These are phyloP conservation scores for Mycena vulgaris DNA, from an alignment of 768 basidiomycete species.

Conservation along the genomic window DNA sequence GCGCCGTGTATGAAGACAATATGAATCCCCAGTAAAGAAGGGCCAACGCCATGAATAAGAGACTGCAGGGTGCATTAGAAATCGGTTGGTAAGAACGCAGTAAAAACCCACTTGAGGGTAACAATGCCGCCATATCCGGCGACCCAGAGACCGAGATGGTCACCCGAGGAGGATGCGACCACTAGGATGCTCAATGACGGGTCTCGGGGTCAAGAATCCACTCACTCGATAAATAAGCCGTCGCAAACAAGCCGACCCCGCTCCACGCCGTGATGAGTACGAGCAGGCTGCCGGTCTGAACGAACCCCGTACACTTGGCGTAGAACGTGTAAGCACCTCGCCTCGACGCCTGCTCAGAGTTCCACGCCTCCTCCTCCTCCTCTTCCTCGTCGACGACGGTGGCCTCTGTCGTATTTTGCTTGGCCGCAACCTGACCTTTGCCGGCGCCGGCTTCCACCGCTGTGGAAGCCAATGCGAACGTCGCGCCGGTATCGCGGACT, in stretches of 20 bases:
- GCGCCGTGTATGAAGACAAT: constrained; percentile 19
- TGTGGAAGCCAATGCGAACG: constrained; percentile 3
- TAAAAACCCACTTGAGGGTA: neutral
- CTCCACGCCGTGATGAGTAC: constrained; percentile 20
- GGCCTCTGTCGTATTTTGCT: neutral
- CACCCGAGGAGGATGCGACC: constrained; percentile 18
- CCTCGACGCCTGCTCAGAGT: neutral
- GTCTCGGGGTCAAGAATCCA: neutral
- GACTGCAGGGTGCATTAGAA: constrained; percentile 1
- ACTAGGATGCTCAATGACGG: neutral
- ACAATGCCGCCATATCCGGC: constrained; percentile 28
- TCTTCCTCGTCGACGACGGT: constrained; percentile 14
- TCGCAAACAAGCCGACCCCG: constrained; percentile 3
- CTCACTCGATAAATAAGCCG: constrained; percentile 23
- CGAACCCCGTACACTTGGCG: constrained; percentile 1
- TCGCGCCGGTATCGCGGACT: constrained; percentile 14
- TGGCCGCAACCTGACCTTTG: neutral
- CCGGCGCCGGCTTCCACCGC: neutral
- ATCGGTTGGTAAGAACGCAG: neutral
- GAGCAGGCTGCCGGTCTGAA: neutral
- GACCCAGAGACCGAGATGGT: constrained; percentile 30
- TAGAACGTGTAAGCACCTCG: constrained; percentile 4
- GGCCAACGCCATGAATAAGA: constrained; percentile 6
- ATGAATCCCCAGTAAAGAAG: constrained; percentile 11
- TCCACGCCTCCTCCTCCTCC: constrained; percentile 18